phyloP scores from a whole-genome alignment of 148 eudicot genomes.

The Spergularia bocconei region DNA sequence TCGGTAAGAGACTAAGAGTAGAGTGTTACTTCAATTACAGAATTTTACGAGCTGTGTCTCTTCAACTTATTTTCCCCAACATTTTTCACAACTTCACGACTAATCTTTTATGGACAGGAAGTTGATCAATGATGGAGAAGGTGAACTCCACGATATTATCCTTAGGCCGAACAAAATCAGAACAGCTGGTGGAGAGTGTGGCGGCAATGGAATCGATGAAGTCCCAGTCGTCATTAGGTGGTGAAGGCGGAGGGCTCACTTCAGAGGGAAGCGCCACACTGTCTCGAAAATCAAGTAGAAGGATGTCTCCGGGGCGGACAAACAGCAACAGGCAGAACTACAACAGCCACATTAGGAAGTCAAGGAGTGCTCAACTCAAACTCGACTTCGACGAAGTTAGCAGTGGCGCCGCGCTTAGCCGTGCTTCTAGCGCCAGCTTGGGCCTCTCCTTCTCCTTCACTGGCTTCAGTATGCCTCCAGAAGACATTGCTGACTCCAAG shows the following conservation, averaged over 20 bases:
- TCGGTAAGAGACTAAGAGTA: too few species aligned
- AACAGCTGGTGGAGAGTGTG: constrained; percentile 60
- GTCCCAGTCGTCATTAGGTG: constrained; percentile 30
- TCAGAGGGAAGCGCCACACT: constrained; percentile 21
- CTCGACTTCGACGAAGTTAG: constrained; percentile 53
- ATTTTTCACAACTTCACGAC: not conserved
- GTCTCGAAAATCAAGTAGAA: constrained; percentile 56
- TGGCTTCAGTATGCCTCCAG: constrained; percentile 78
- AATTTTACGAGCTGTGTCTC: too few species aligned
- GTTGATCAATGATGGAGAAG: constrained; percentile 42
- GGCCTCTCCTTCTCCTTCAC: constrained; percentile 88
- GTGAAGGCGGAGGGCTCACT: constrained; percentile 21
- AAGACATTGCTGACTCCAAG: constrained; percentile 55
- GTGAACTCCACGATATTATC: constrained; percentile 40
- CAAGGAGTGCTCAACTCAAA: constrained; percentile 83
- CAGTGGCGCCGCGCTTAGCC: constrained; percentile 85
- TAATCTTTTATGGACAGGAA: not conserved
- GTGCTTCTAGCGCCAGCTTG: constrained; percentile 93
- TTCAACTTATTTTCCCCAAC: too few species aligned
- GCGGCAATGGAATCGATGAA: constrained; percentile 48
- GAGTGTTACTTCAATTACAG: too few species aligned
- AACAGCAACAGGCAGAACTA: constrained; percentile 33
- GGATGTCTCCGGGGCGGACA: constrained; percentile 34
- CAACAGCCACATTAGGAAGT: constrained; percentile 66
- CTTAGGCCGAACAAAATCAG: constrained; percentile 67